Evolutionary conservation across 345 rosid species (phyloP).

Genomic region (Balakata baccata): DNA sequence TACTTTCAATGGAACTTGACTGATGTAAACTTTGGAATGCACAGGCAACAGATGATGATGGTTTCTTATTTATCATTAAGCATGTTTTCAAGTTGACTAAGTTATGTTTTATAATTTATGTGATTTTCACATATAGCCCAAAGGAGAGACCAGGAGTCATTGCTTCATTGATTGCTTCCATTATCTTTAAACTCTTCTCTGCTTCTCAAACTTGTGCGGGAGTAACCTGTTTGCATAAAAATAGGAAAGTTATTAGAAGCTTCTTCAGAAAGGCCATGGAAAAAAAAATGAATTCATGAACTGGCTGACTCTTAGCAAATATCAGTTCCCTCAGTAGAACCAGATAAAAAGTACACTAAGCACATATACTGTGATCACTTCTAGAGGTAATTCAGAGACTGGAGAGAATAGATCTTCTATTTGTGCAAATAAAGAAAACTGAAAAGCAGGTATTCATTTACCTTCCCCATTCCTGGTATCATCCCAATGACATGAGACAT

Average conservation of each 20-base stretch:
- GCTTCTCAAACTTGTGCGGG: constrained; percentile 95
- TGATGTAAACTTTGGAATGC: neutral
- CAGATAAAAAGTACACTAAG: neutral
- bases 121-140: constrained; percentile 9
- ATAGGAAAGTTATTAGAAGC: neutral
- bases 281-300: neutral
- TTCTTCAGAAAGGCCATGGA: neutral
- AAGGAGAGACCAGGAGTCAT: constrained; percentile 79
- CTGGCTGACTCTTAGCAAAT: neutral
- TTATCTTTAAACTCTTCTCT: constrained; percentile 73
- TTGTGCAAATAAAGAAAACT: neutral
- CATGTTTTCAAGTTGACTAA: constrained; percentile 1
- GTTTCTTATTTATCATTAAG: neutral
- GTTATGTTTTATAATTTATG: constrained; percentile 7
- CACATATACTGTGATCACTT: neutral
- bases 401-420: neutral
- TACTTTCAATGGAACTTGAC: neutral
- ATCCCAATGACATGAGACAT: constrained; percentile 89
- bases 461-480: constrained; percentile 99
- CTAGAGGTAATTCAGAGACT: neutral
- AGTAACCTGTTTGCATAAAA: constrained; percentile 50
- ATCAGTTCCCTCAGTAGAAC: neutral
- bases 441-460: constrained; percentile 23
- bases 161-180: constrained; percentile 90
- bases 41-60: neutral